Evolutionary conservation across 169 alveolate genomes (phyloP).

Genomic region (Sarcocystis neurona): DNA sequence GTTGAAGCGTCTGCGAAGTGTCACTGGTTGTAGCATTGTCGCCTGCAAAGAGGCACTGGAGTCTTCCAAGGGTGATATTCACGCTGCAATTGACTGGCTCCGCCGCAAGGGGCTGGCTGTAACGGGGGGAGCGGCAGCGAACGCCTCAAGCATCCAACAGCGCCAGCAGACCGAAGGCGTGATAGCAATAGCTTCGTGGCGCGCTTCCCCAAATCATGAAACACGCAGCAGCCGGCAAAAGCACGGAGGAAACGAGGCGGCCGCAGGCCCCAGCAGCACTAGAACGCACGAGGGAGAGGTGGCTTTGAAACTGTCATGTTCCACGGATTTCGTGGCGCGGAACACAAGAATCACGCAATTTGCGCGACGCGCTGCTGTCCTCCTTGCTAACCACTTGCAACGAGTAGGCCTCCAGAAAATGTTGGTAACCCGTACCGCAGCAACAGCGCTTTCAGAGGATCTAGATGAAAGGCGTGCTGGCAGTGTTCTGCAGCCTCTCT

Average conservation of each 20-base stretch:
- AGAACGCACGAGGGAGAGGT: not conserved
- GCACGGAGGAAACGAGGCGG: not conserved
- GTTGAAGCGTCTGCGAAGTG: not conserved
- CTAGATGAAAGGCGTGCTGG: too few relatives aligned
- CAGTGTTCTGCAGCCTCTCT: too few relatives aligned
- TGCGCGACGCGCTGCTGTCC: not conserved
- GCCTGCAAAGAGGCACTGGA: constrained; percentile 19
- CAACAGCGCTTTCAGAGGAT: not conserved
- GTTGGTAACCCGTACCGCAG: not conserved
- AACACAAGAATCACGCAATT: not conserved
- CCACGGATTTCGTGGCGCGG: constrained; percentile 24
- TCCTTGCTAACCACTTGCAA: not conserved
- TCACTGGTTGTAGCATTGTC: constrained; percentile 6
- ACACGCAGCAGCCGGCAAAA: not conserved
- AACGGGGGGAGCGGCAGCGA: constrained; percentile 16
- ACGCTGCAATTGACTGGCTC: constrained; percentile 31
- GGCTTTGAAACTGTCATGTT: not conserved
- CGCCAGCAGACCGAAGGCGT: not conserved
- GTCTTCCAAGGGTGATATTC: not conserved
- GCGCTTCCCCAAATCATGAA: not conserved
- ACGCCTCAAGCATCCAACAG: not conserved
- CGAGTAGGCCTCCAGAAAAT: not conserved
- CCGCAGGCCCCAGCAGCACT: not conserved
- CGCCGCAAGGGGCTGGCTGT: constrained; percentile 9
- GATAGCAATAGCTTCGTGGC: constrained; percentile 27